Percentiles rank a stretch among this genome's conserved stretches.
Evolutionary conservation across 164 flowering plant species (phyloP).

Genomic region (Euptelea pleiosperma): DNA sequence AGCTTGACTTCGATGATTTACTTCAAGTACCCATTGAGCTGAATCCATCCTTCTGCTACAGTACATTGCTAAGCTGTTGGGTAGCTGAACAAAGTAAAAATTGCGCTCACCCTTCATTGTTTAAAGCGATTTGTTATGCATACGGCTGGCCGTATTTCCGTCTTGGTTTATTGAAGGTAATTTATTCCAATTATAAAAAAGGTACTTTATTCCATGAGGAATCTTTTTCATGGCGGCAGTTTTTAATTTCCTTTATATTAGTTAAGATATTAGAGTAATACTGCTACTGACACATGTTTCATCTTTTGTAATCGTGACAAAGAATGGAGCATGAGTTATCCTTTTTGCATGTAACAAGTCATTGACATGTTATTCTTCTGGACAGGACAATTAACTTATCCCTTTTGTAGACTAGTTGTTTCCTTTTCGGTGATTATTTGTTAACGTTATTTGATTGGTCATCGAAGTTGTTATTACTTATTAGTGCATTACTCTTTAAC

Average conservation of each 20-base stretch:
- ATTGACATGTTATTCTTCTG: neutral
- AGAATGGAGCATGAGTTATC: no score
- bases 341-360: neutral
- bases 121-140: constrained; percentile 63
- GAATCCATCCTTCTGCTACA: constrained; percentile 59
- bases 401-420: no score
- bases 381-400: no score
- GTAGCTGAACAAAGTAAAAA: constrained; percentile 36
- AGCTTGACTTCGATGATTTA: constrained; percentile 80
- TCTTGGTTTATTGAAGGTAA: constrained; percentile 83
- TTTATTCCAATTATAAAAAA: no score
- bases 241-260: neutral
- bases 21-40: constrained; percentile 63
- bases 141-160: constrained; percentile 81
- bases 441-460: neutral
- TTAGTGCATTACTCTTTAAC: no score
- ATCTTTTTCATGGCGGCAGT: no score
- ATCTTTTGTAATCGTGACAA: neutral
- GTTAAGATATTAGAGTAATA: neutral
- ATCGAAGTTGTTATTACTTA: neutral
- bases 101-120: constrained; percentile 49
- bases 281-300: neutral
- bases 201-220: constrained; percentile 38
- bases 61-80: constrained; percentile 55
- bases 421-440: neutral